Base-by-base conservation (phyloP, 768 basidiomycete genomes). In the Pleurotus salmoneostramineus region DNA sequence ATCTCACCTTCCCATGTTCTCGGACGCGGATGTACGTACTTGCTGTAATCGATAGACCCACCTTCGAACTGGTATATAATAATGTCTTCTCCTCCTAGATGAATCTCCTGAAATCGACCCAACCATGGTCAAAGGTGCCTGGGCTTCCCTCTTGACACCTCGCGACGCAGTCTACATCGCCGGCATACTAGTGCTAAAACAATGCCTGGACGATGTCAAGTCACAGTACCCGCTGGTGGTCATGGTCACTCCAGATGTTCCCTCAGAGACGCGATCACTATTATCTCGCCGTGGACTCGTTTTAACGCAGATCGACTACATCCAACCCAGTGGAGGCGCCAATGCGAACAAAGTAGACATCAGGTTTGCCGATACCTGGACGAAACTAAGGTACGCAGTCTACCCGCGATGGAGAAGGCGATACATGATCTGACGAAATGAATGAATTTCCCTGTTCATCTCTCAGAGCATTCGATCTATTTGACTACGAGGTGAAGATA, bases 211-310 rank as follows among this genome's bases (percentile, higher is more conserved):
- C 37, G 57, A 75, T 10, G 82, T 84, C 35, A 70, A 77, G 14
- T 85, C 87, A 12, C 75, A 76, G 60, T 93, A 92, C 70, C 85
- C 89, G n/a, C 76, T 95, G 12, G 77, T 93, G 46, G 89, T 88
- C 40, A 89, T 94, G 85, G 80, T 82, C 37, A 90, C 91, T 0
- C 74, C 83, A 4, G 66, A 74, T 1, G 67, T 94, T 31, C 75
- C 84, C 3, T 58, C 74, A 33, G 75, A 81, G 17, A 80, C 77
- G 10, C 77, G 79, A 49, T 71, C 73, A 31, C 68, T 86, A 44
- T 78, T 98, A 34, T 59, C 63, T 27, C 76, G 74, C 47, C 73
- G 77, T 6, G 81, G 78, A 1, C 85, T 95, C 63, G 58, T 49
- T 12, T 77, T 83, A 37, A 72, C 74, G 57, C 83, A 85, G 15